Evolutionary conservation across 345 rosid species (phyloP).

Genomic region (Corchorus olitorius): DNA sequence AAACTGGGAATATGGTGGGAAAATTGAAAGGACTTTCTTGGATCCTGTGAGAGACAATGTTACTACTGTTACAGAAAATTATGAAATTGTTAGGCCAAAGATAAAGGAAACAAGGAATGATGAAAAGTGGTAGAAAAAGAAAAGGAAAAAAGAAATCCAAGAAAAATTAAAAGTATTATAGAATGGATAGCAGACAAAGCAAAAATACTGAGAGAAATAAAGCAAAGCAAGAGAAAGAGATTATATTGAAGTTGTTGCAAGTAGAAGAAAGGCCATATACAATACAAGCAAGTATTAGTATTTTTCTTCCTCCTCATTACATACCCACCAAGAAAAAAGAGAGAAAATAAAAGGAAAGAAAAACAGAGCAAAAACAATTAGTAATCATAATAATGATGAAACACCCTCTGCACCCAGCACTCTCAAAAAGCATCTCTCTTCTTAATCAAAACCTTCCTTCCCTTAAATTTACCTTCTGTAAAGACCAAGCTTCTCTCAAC

Average conservation of each 20-base stretch:
- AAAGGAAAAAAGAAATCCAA: constrained; percentile 41
- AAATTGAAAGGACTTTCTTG: constrained; percentile 10
- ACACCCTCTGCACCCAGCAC: constrained; percentile 57
- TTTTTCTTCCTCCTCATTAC: constrained; percentile 14
- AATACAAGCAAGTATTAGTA: too few relatives aligned
- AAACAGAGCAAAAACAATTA: constrained; percentile 25
- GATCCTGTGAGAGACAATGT: constrained; percentile 21
- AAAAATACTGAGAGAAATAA: constrained; percentile 17
- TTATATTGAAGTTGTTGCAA: background rate
- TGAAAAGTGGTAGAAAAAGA: constrained; percentile 45
- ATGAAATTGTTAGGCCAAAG: constrained; percentile 35
- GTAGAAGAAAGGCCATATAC: too few relatives aligned
- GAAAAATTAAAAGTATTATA: constrained; percentile 27
- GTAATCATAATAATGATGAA: constrained; percentile 51
- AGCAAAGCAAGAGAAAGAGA: background rate
- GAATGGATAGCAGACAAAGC: constrained; percentile 32
- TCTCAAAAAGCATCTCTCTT: constrained; percentile 48
- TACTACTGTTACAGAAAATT: constrained; percentile 26
- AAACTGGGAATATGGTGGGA: constrained; percentile 12
- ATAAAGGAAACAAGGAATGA: constrained; percentile 54
- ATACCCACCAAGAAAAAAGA: constrained; percentile 27
- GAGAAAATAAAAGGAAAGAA: background rate
- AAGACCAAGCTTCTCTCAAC: constrained; percentile 25
- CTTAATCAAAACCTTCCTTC: constrained; percentile 38
- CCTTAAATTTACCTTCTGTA: constrained; percentile 56